Percentiles rank a stretch among this genome's conserved stretches.
Evolutionary conservation across 352 stramenopile genomes (phyloP).

Genomic region (Phytophthora melonis): DNA sequence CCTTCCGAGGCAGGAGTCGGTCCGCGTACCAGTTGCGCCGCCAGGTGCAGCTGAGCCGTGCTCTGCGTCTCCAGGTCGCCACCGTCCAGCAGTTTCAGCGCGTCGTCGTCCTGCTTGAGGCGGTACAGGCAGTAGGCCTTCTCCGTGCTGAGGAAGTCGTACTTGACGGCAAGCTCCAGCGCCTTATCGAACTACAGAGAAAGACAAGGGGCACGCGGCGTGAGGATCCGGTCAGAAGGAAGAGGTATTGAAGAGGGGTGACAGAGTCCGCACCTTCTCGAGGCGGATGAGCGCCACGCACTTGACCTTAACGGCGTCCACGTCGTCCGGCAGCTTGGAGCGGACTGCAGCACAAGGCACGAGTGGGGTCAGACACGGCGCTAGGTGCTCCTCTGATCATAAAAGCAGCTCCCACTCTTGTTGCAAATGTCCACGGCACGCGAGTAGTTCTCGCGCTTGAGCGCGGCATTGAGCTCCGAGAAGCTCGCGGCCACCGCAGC

Average conservation of each 20-base stretch:
- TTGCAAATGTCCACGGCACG: conserved; percentile 88
- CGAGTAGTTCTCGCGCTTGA: conserved; percentile 83
- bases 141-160: conserved; percentile 69
- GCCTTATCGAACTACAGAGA: conserved; percentile 83
- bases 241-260: background rate
- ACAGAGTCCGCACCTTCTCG: conserved; percentile 59
- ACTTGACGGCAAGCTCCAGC: conserved; percentile 78
- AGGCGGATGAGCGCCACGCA: conserved; percentile 83
- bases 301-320: conserved; percentile 85
- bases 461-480: conserved; percentile 76
- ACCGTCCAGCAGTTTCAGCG: conserved; percentile 51
- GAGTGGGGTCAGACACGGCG: conserved; percentile 16
- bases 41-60: conserved; percentile 67
- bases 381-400: background rate
- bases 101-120: conserved; percentile 79
- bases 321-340: conserved; percentile 74
- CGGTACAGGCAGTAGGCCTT: conserved; percentile 86
- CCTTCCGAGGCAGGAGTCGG: background rate
- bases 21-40: conserved; percentile 65
- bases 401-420: conserved; percentile 63
- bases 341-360: conserved; percentile 53
- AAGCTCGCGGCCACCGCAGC: conserved; percentile 59
- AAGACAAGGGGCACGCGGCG: background rate
- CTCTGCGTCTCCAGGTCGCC: conserved; percentile 42
- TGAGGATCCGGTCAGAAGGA: conserved; percentile 6